A percentile compares a stretch with the other conserved stretches of the same genome.
phyloP scores from a whole-genome alignment of 2,329 filamentous ascomycete species.

The Trichoderma lentiforme region DNA sequence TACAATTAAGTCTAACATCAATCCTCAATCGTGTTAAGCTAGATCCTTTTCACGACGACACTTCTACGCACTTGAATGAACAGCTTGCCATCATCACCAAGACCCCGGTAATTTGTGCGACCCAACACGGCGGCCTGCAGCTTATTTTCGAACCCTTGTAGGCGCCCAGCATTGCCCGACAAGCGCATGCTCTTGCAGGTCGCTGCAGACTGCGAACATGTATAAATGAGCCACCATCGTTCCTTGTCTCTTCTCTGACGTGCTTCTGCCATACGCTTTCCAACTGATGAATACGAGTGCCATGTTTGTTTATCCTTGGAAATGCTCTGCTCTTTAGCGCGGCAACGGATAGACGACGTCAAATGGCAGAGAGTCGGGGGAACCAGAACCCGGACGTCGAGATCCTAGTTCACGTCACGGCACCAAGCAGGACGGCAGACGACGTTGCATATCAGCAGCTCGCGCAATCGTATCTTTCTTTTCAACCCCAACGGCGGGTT shows the following conservation, averaged over 20 bases:
- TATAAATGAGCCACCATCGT: conserved; percentile 9
- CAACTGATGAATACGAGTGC: background rate
- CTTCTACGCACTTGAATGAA: background rate
- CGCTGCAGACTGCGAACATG: background rate
- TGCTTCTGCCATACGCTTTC: background rate
- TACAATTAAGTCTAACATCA: background rate
- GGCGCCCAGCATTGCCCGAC: background rate
- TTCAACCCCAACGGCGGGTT: conserved; percentile 31
- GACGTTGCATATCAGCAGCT: conserved; percentile 49
- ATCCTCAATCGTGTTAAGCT: background rate
- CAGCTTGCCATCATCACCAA: background rate
- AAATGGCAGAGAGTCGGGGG: conserved; percentile 17
- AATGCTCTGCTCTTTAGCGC: background rate
- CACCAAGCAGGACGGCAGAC: conserved; percentile 46
- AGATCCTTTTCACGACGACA: background rate
- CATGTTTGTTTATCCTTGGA: background rate
- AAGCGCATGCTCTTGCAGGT: background rate
- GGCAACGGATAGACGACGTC: background rate
- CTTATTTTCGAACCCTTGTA: background rate
- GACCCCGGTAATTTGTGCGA: background rate
- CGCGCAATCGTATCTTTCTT: conserved; percentile 50
- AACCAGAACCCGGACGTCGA: conserved; percentile 38
- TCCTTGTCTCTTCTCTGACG: background rate
- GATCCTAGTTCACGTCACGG: conserved; percentile 55
- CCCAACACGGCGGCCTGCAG: background rate